These are phyloP conservation scores for Chlamydomonas eustigma DNA, from an alignment of 139 green algal species.

Conservation along the genomic window DNA sequence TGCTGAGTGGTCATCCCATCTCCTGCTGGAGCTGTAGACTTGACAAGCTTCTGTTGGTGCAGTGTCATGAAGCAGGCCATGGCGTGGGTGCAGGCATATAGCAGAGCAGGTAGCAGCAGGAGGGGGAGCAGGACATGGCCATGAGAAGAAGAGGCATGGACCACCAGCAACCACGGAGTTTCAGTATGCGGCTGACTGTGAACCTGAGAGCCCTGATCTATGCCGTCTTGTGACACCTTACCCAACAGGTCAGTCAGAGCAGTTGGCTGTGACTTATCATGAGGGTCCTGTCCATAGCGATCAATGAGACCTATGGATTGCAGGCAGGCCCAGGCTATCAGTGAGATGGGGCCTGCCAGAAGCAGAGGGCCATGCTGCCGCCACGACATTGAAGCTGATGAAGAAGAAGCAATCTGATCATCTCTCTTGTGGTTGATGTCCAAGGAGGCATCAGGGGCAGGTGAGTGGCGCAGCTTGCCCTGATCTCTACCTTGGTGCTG, in stretches of 20 bases:
- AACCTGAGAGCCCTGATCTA: too few species aligned
- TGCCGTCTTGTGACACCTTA: neutral
- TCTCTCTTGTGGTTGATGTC: too few species aligned
- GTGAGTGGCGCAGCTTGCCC: too few species aligned
- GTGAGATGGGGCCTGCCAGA: neutral
- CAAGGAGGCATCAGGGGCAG: too few species aligned
- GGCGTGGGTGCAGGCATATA: neutral
- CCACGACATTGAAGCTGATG: neutral
- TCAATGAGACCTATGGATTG: constrained; percentile 38
- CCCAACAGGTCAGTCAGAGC: constrained; percentile 18
- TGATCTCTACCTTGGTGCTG: too few species aligned
- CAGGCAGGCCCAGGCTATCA: neutral
- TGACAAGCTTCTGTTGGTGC: too few species aligned
- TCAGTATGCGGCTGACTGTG: too few species aligned
- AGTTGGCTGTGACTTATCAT: constrained; percentile 38
- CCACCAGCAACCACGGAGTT: too few species aligned
- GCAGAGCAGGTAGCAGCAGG: constrained; percentile 17
- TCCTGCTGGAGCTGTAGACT: neutral
- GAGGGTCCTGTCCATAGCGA: constrained; percentile 40
- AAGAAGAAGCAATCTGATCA: too few species aligned
- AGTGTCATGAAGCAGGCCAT: neutral
- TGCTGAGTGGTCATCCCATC: neutral
- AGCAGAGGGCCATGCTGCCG: neutral
- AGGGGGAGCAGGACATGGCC: constrained; percentile 5
- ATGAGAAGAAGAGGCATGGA: too few species aligned